Evolutionary conservation across 2,329 filamentous ascomycete species (phyloP).

Genomic region (Beauveria sp.): DNA sequence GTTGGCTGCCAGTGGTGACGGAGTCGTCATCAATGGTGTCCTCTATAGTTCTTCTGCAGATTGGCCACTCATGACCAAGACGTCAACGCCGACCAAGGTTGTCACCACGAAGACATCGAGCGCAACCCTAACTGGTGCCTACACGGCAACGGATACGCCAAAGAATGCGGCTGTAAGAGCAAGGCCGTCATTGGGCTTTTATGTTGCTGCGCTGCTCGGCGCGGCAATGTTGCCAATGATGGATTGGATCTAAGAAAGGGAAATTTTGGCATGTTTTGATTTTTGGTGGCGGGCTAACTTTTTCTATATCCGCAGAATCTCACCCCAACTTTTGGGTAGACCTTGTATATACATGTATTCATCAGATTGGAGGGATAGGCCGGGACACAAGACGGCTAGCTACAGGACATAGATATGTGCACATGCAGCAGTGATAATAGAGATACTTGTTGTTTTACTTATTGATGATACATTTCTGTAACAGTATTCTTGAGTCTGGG

Average conservation of each 20-base stretch:
- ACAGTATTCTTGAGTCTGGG: neutral
- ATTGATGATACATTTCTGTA: too few species aligned
- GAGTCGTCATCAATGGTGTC: constrained; percentile 53
- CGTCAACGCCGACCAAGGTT: constrained; percentile 16
- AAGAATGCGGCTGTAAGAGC: constrained; percentile 10
- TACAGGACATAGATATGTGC: neutral
- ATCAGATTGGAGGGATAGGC: neutral
- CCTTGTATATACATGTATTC: neutral
- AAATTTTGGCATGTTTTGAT: neutral
- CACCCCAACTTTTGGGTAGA: neutral
- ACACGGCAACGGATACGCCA: constrained; percentile 28
- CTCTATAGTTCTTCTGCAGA: constrained; percentile 37
- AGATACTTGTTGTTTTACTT: too few species aligned
- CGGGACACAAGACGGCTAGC: constrained; percentile 2
- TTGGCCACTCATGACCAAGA: constrained; percentile 30
- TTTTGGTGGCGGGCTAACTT: neutral
- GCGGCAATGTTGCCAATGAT: neutral
- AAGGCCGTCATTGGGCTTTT: neutral
- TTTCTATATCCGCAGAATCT: neutral
- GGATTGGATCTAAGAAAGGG: neutral
- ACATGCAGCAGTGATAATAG: neutral
- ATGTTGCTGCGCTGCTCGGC: neutral
- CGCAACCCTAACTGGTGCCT: constrained; percentile 25
- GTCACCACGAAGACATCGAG: constrained; percentile 16
- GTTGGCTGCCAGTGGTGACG: constrained; percentile 40